phyloP scores from a whole-genome alignment of 257 asterid genomes.

The Solanum paucissectum region DNA sequence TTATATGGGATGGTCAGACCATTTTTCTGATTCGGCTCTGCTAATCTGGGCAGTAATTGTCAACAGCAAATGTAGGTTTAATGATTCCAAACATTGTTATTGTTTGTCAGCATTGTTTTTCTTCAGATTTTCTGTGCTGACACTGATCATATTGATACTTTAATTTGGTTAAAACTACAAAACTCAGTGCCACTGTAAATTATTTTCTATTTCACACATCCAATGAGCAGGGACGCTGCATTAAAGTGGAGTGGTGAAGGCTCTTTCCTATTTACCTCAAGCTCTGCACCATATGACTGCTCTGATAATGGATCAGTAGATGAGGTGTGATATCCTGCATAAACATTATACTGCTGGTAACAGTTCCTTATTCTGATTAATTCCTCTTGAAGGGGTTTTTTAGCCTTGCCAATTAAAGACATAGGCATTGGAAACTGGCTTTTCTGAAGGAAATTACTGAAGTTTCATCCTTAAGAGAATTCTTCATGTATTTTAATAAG shows the following conservation, averaged over 20 bases:
- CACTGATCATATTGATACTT: background rate
- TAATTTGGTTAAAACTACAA: background rate
- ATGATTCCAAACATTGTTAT: background rate
- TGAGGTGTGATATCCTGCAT: conserved; percentile 56
- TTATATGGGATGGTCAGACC: background rate
- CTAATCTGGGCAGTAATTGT: background rate
- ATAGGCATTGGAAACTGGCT: background rate
- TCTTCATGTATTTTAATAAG: background rate
- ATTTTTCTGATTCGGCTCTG: background rate
- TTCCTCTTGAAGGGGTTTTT: background rate
- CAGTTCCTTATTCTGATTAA: background rate
- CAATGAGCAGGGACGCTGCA: conserved; percentile 63
- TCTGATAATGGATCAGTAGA: conserved; percentile 72
- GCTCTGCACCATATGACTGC: conserved; percentile 94
- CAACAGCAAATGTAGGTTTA: background rate
- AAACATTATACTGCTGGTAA: conserved; percentile 3
- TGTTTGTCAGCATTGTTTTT: background rate
- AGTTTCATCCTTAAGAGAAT: background rate
- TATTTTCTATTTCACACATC: background rate
- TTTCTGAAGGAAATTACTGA: background rate
- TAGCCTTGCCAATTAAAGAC: background rate
- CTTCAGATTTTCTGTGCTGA: background rate
- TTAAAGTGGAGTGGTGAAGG: conserved; percentile 92
- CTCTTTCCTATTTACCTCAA: conserved; percentile 82
- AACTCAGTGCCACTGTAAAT: background rate